These are phyloP conservation scores for Arctium minus DNA, from an alignment of 129 eudicot species.

Conservation along the genomic window DNA sequence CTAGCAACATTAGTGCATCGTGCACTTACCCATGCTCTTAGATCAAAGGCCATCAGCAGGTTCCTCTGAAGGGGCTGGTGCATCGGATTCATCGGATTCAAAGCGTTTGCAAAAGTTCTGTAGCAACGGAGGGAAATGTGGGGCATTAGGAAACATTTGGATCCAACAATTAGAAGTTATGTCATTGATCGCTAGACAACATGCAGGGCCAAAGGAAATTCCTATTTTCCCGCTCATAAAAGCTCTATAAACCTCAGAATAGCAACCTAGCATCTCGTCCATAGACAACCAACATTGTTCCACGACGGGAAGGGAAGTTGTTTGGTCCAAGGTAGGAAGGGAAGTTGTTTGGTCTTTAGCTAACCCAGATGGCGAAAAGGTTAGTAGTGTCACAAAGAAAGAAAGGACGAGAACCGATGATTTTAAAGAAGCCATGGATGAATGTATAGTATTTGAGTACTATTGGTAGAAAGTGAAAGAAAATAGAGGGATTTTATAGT, in stretches of 20 bases:
- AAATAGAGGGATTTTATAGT: constrained; percentile 18
- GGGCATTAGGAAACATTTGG: constrained; percentile 22
- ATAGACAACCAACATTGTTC: constrained; percentile 25
- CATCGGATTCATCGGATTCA: not conserved
- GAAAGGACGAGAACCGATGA: not conserved
- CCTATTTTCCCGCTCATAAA: constrained; percentile 1
- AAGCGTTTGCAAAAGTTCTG: constrained; percentile 10
- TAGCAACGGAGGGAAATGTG: constrained; percentile 29
- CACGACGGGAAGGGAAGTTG: not conserved
- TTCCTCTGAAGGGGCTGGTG: constrained; percentile 11
- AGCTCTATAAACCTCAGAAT: constrained; percentile 25
- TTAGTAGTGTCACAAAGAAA: constrained; percentile 1
- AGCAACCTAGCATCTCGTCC: constrained; percentile 25
- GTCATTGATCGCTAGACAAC: constrained; percentile 32
- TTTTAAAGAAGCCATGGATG: constrained; percentile 22
- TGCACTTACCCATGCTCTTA: not conserved
- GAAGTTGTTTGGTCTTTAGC: constrained; percentile 2
- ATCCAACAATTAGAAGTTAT: constrained; percentile 28
- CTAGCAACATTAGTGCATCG: not conserved
- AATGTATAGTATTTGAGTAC: constrained; percentile 2
- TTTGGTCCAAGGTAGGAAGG: not conserved
- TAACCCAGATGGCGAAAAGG: not conserved
- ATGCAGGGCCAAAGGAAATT: constrained; percentile 25
- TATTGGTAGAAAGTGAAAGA: constrained; percentile 9
- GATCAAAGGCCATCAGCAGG: constrained; percentile 3